Evolutionary conservation across 2,329 filamentous ascomycete species (phyloP).

Genomic region (Fusarium albosuccineum): DNA sequence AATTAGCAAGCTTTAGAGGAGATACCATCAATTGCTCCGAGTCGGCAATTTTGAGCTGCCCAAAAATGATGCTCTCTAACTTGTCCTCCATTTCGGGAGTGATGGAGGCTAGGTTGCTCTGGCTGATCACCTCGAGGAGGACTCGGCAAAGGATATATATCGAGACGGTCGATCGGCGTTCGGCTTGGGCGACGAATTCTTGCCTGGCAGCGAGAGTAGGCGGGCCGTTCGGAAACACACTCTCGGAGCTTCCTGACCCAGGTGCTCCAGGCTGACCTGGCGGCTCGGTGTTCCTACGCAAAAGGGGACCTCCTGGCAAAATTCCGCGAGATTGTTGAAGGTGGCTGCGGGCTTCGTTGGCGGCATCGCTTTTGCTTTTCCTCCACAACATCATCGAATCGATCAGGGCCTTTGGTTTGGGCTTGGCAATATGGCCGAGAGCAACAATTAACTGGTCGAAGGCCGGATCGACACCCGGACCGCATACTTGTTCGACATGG

Average conservation of each 20-base stretch:
- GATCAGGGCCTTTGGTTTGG: conserved; percentile 94
- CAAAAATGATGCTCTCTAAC: conserved; percentile 94
- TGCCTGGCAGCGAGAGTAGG: conserved; percentile 66
- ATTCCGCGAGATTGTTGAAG: conserved; percentile 65
- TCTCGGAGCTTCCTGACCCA: conserved; percentile 44
- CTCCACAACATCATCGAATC: conserved; percentile 99
- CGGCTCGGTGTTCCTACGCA: conserved; percentile 82
- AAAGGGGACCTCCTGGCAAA: conserved; percentile 63
- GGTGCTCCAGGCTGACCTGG: conserved; percentile 64
- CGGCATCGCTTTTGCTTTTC: conserved; percentile 93
- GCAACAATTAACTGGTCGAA: conserved; percentile 97
- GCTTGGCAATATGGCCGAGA: conserved; percentile 91
- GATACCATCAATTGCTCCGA: conserved; percentile 83
- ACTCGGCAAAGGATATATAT: conserved; percentile 97
- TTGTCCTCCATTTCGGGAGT: conserved; percentile 94
- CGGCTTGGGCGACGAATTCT: conserved; percentile 81
- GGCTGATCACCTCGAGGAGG: conserved; percentile 91
- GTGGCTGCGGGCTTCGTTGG: conserved; percentile 74
- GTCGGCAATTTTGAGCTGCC: conserved; percentile 91
- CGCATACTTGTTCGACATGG: conserved; percentile 89
- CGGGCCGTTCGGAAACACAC: conserved; percentile 51
- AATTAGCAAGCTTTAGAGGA: conserved; percentile 90
- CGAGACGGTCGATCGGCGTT: conserved; percentile 91
- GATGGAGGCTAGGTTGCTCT: conserved; percentile 85
- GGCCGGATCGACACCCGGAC: conserved; percentile 84